A percentile compares a stretch with the other conserved stretches of the same genome.
Conservation (phyloP, 202 grass and related monocot species). For the Saccharum hybrid region DNA sequence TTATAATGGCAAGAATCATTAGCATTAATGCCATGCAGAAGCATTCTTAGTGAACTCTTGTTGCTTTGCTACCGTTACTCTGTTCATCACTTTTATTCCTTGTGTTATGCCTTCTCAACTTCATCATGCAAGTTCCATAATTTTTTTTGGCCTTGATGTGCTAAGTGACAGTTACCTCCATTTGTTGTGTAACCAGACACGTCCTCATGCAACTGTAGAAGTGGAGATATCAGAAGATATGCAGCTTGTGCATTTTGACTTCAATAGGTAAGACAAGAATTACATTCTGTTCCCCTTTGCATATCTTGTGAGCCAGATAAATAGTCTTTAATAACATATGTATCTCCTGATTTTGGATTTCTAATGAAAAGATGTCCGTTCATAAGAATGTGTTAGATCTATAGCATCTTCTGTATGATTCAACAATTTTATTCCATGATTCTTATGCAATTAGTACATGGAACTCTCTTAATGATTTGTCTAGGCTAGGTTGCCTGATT, state of each 20-base stretch:
- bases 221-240: constrained; percentile 99
- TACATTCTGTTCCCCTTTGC: constrained; percentile 9
- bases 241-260: constrained; percentile 97
- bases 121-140: neutral
- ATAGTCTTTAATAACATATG: constrained; percentile 4
- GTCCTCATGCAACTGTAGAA: constrained; percentile 97
- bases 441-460: constrained; percentile 28
- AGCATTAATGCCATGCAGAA: neutral
- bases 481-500: neutral
- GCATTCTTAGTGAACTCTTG: constrained; percentile 1
- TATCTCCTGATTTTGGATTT: neutral
- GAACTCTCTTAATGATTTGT: constrained; percentile 7
- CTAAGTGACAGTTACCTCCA: constrained; percentile 15
- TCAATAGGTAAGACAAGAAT: constrained; percentile 80
- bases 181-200: constrained; percentile 71
- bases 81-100: neutral
- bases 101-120: neutral
- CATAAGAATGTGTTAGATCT: neutral
- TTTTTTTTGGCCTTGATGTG: constrained; percentile 11
- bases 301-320: constrained; percentile 4
- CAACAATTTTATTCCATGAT: neutral
- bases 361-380: neutral
- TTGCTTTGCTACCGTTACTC: neutral
- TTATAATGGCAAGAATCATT: constrained; percentile 8
- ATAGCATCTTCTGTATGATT: constrained; percentile 14